Evolutionary conservation across 306 rosid genomes (phyloP), one percentile per base, ranked within the genome.

Genomic region (Adenanthera pavonina): DNA sequence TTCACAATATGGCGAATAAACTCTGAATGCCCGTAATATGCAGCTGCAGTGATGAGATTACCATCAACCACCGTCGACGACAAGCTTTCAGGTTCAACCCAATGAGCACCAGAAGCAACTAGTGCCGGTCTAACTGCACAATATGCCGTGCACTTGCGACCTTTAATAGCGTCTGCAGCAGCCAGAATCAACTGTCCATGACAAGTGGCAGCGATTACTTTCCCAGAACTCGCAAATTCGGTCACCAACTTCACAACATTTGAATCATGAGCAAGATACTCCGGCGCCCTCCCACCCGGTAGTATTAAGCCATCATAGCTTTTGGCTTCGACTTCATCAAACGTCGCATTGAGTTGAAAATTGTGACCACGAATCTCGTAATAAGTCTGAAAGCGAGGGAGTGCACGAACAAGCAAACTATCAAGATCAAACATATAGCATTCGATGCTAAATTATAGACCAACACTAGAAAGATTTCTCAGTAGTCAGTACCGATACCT

Each of bases 281-380:
- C 94, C 40, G 97, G 94, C 38, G 97, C 91, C 73, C 97, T 85
- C 11, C 94, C 97, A 81, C 97, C 92, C 0, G 90, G 86, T 53
- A 92, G 72, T 72, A 88, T 67, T 83, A 92, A 57, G 62, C 94
- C 97, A 87, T 92, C 94, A 44, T 90, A 90, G 19, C 82, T 85
- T 73, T 72, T 53, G 62, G 43, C 73, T 46, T 90, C 88, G 52
- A 90, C 75, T 35, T 90, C 97, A 84, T 90, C 87, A 81, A 85
- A 90, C 9, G 85, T 86, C 10, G 96, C 91, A 66, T 89, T 91
- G 74, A 91, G 80, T 15, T 72, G 16, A 44, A 89, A 91, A 82
- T 87, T 91, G 84, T 91, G 96, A 65, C 94, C 92, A 2, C 89
- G 83, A 1, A 82, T 78, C 81, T 91, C 96, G 7, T 82, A 68